Evolutionary conservation across 257 asterid species (phyloP).

Genomic region (Nicotiana knightiana): DNA sequence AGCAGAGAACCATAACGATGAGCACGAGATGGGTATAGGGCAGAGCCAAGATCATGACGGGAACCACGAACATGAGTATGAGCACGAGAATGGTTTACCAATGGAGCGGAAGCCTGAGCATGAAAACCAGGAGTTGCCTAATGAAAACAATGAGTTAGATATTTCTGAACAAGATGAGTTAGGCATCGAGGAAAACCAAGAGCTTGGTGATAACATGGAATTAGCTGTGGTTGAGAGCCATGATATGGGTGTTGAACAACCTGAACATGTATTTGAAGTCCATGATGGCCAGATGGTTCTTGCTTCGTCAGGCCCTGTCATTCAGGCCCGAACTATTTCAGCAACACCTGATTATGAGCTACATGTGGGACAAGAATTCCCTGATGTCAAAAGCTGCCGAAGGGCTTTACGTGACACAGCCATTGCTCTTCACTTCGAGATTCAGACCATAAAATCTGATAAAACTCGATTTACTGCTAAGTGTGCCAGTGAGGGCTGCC

Average conservation of each 20-base stretch:
- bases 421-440: conserved; percentile 88
- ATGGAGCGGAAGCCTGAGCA: conserved; percentile 59
- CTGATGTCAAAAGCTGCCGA: conserved; percentile 90
- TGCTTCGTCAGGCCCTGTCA: conserved; percentile 52
- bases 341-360: conserved; percentile 57
- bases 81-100: conserved; percentile 40
- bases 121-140: conserved; percentile 40
- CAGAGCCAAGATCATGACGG: conserved; percentile 34
- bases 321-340: conserved; percentile 68
- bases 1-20: conserved; percentile 29
- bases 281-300: conserved; percentile 43
- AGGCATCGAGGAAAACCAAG: conserved; percentile 46
- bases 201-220: conserved; percentile 70
- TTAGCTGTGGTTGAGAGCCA: conserved; percentile 56
- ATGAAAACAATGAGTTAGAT: conserved; percentile 41
- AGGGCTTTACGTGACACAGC: conserved; percentile 92
- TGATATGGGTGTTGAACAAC: conserved; percentile 46
- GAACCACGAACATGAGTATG: conserved; percentile 44
- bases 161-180: conserved; percentile 56
- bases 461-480: conserved; percentile 90
- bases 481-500: conserved; percentile 85
- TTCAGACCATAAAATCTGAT: conserved; percentile 89
- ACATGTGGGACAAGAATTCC: conserved; percentile 90
- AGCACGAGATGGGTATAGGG: conserved; percentile 30
- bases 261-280: conserved; percentile 42